Base-by-base conservation (phyloP, 108 stramenopile genomes). In the Seminavis robusta region DNA sequence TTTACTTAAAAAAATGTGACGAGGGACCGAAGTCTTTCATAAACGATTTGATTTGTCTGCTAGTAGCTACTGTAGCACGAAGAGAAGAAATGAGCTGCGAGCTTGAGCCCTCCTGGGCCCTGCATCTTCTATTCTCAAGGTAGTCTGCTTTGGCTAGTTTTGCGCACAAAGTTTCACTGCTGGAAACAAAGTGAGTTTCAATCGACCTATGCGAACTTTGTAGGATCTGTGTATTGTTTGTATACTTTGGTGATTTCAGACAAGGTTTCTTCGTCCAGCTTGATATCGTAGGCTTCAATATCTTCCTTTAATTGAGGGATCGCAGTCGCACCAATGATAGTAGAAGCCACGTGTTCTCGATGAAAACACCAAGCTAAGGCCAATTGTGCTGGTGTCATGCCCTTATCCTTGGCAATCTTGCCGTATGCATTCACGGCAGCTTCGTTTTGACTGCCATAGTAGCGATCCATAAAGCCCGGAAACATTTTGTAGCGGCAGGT, bases 241-340 rank as follows among this genome's bases (percentile, higher is more conserved):
- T 89, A 93, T n/a, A 89, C 78, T 24, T 69, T 42, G 15, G 63
- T 59, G 56, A 93, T 89, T 44, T 81, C 64, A 4, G 65, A 60
- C 28, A 76, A 29, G 4, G 53, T 69, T n/a, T 71, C 83, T 19
- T 82, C 78, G 44, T 70, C 62, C 49, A 86, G 59, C 11, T 53
- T 44, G 30, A 80, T 65, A 68, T 82, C 81, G 63, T 74, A 72
- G 4, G 71, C 66, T 26, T 71, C 59, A 17, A 65, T 26, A 53
- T 92, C 77, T 69, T 95, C 88, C 11, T 88, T 47, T 15, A 98
- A 53, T 54, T 98, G 97, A 2, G 65, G 52, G 42, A 90, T 61
- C 3, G 79, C 76, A 0, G 95, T 98, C 5, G 94, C 95, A 28
- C 95, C 95, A 61, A 98, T 86, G 46, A 98, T 90, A 1, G 93